phyloP scores from a whole-genome alignment of 768 basidiomycete species.

The Porphyrellus cyaneotinctus region DNA sequence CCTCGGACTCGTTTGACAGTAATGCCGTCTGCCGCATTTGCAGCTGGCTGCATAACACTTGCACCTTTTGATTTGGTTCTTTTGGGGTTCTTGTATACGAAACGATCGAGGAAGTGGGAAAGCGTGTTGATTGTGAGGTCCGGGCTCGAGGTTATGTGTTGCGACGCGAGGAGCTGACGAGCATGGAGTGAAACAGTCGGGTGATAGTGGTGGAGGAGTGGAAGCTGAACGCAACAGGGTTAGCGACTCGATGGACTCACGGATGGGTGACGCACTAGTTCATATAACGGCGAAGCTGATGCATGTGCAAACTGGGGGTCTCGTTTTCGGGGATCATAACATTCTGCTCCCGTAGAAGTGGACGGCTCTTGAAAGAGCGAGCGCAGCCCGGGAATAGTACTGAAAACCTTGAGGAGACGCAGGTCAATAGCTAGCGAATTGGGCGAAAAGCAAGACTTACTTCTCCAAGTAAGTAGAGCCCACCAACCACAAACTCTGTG shows the following conservation, averaged over 20 bases:
- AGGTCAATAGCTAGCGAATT: not conserved
- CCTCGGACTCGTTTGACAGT: constrained; percentile 72
- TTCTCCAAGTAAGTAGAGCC: constrained; percentile 83
- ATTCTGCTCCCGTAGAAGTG: constrained; percentile 26
- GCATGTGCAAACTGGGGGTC: constrained; percentile 87
- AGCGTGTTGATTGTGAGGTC: constrained; percentile 93
- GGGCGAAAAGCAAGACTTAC: constrained; percentile 40
- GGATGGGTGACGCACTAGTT: constrained; percentile 60
- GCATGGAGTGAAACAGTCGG: constrained; percentile 87
- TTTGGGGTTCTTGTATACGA: constrained; percentile 97
- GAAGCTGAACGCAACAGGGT: constrained; percentile 45
- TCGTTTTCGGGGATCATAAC: constrained; percentile 85
- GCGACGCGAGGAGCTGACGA: constrained; percentile 66
- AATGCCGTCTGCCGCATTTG: constrained; percentile 53
- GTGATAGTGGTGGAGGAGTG: constrained; percentile 83
- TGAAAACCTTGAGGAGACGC: constrained; percentile 42
- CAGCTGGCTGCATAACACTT: constrained; percentile 94
- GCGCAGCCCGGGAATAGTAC: constrained; percentile 43
- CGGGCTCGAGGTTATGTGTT: constrained; percentile 74
- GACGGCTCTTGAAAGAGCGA: constrained; percentile 39
- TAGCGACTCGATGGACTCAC: not conserved
- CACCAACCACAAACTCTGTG: constrained; percentile 85
- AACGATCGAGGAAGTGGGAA: constrained; percentile 92
- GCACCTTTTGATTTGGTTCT: constrained; percentile 66
- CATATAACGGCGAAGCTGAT: constrained; percentile 78